Percentiles rank a stretch among this genome's conserved stretches.
Conservation (phyloP, 2,329 filamentous ascomycete species). For the Myrmaecium sp. region DNA sequence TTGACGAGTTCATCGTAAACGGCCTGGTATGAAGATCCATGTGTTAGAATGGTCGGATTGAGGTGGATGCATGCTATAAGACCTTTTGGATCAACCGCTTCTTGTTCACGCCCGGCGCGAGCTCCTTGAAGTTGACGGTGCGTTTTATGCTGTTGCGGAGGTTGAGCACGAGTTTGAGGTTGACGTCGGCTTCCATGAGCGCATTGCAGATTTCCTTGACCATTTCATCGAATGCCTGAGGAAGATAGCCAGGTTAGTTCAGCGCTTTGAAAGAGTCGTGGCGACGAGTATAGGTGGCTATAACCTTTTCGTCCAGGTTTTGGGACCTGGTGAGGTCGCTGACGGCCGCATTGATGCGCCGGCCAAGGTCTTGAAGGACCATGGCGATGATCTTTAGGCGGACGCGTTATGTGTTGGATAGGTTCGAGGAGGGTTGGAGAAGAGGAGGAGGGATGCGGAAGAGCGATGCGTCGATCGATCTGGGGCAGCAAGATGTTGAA, state of each 20-base stretch:
- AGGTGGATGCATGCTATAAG: neutral
- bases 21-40: slow-evolving; percentile 23
- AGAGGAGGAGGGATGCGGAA: slow-evolving; percentile 5
- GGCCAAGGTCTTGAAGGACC: slow-evolving; percentile 97
- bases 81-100: slow-evolving; percentile 89
- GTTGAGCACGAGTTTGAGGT: slow-evolving; percentile 78
- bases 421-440: slow-evolving; percentile 1
- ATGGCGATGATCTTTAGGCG: too few species aligned
- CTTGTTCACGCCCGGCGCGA: slow-evolving; percentile 87
- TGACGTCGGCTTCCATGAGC: slow-evolving; percentile 92
- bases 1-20: slow-evolving; percentile 95
- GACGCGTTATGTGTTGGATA: too few species aligned
- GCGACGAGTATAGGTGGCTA: slow-evolving; percentile 4
- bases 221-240: slow-evolving; percentile 87
- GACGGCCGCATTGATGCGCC: slow-evolving; percentile 95
- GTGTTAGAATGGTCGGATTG: neutral
- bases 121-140: slow-evolving; percentile 86
- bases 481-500: too few species aligned
- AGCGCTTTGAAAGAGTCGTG: slow-evolving; percentile 1
- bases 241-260: slow-evolving; percentile 19
- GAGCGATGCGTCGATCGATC: slow-evolving; percentile 6
- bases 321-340: slow-evolving; percentile 80
- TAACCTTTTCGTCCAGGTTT: slow-evolving; percentile 89
- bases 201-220: slow-evolving; percentile 95
- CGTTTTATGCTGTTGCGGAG: slow-evolving; percentile 85